Percentiles rank a stretch among this genome's conserved stretches.
Evolutionary conservation across 129 eudicot genomes (phyloP).

Genomic region (Heracleum sosnowskyi): DNA sequence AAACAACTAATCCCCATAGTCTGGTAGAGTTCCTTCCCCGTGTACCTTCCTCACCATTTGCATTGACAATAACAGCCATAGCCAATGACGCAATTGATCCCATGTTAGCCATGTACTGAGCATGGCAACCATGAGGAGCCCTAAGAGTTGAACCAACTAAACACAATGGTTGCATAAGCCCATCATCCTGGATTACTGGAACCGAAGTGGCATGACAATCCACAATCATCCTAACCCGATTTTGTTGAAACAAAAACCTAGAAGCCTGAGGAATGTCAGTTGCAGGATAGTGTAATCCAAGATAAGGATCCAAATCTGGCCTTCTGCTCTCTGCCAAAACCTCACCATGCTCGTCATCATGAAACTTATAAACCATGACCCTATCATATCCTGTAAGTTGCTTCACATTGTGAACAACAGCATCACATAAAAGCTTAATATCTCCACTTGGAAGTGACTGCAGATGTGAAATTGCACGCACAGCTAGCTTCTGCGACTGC

Average conservation of each 20-base stretch:
- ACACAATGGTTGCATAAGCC: constrained; percentile 45
- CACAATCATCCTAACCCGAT: constrained; percentile 55
- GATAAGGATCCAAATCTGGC: constrained; percentile 57
- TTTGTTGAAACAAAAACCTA: constrained; percentile 64
- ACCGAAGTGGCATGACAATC: constrained; percentile 43
- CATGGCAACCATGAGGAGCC: constrained; percentile 57
- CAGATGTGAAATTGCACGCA: constrained; percentile 47
- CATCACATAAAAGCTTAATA: constrained; percentile 50
- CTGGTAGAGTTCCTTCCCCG: constrained; percentile 21
- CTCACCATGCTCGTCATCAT: constrained; percentile 74
- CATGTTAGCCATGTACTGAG: constrained; percentile 65
- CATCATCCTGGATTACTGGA: constrained; percentile 34
- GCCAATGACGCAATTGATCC: constrained; percentile 48
- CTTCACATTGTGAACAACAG: constrained; percentile 61
- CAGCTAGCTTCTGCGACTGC: constrained; percentile 58
- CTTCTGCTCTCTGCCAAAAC: constrained; percentile 52
- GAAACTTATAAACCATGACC: constrained; percentile 74
- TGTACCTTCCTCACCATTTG: constrained; percentile 13
- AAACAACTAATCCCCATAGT: constrained; percentile 71
- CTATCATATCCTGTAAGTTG: constrained; percentile 62
- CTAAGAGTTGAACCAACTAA: constrained; percentile 69
- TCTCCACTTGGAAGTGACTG: constrained; percentile 66
- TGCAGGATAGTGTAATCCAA: constrained; percentile 72
- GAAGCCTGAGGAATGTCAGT: constrained; percentile 74
- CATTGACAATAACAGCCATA: constrained; percentile 52